Evolutionary conservation across 176 grass and related monocot genomes (phyloP).

Genomic region (Puya raimondii): DNA sequence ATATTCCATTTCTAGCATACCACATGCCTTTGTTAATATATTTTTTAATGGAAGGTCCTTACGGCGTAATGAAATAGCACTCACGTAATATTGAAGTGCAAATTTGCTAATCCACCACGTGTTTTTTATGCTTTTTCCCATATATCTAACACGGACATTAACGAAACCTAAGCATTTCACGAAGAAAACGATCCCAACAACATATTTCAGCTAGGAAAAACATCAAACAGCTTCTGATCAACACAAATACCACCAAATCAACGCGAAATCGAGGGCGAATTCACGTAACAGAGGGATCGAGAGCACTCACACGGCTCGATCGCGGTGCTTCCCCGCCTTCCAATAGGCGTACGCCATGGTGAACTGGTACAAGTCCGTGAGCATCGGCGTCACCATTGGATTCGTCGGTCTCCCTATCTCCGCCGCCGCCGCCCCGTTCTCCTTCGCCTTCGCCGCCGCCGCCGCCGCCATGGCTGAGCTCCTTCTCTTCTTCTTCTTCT

Average conservation of each 20-base stretch:
- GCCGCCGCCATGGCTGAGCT: slow-evolving; percentile 14
- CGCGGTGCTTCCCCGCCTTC: slow-evolving; percentile 84
- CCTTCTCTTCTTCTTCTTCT: not conserved
- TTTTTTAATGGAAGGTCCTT: no score
- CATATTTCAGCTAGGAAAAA: no score
- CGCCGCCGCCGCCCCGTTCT: slow-evolving; percentile 44
- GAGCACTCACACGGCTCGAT: slow-evolving; percentile 77
- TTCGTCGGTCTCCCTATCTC: slow-evolving; percentile 55
- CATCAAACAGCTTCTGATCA: not conserved
- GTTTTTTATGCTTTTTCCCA: no score
- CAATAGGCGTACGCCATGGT: slow-evolving; percentile 99
- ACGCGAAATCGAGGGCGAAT: not conserved
- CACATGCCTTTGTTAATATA: no score
- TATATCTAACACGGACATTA: no score
- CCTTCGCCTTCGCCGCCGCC: not conserved
- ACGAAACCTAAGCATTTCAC: no score
- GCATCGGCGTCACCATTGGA: slow-evolving; percentile 94
- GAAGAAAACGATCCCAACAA: no score
- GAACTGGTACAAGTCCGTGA: slow-evolving; percentile 98
- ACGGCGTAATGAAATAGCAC: no score
- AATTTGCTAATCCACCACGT: no score
- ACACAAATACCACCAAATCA: not conserved
- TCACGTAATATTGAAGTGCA: no score
- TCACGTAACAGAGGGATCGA: not conserved
- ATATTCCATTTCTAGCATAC: not conserved